phyloP scores from a whole-genome alignment of 2,329 filamentous ascomycete genomes.

The Trichoderma semiorbis region DNA sequence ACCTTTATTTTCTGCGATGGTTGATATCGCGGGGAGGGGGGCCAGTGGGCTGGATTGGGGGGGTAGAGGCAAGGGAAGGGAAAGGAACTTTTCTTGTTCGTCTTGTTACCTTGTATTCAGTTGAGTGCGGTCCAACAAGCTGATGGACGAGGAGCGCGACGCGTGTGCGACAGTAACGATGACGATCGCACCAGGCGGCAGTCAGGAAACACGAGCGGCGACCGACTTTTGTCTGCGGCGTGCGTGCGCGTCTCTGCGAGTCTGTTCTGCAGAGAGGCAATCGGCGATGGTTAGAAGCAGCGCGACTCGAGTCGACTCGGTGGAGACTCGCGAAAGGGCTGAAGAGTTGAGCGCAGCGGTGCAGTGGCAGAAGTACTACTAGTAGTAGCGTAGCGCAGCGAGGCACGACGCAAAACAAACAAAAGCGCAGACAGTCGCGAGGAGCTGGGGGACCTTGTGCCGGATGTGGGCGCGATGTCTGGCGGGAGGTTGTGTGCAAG shows the following conservation, averaged over 20 bases:
- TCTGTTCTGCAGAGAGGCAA: constrained; percentile 8
- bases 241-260: constrained; percentile 16
- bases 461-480: constrained; percentile 22
- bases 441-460: constrained; percentile 22
- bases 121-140: neutral
- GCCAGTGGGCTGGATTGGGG: neutral
- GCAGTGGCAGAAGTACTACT: neutral
- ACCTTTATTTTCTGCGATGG: neutral
- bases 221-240: constrained; percentile 14
- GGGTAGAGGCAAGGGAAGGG: neutral
- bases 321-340: constrained; percentile 1
- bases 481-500: constrained; percentile 19
- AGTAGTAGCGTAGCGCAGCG: constrained; percentile 7
- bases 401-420: constrained; percentile 2
- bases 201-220: constrained; percentile 17
- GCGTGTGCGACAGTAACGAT: constrained; percentile 18
- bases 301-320: constrained; percentile 16
- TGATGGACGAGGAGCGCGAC: constrained; percentile 16
- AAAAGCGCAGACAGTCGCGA: constrained; percentile 8
- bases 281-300: constrained; percentile 14
- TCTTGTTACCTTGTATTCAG: constrained; percentile 15
- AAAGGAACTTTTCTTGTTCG: neutral
- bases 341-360: neutral
- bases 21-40: neutral
- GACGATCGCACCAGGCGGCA: constrained; percentile 15